Conservation (phyloP, 192 early-diverging fungal species). For the Coemansia sp. region DNA sequence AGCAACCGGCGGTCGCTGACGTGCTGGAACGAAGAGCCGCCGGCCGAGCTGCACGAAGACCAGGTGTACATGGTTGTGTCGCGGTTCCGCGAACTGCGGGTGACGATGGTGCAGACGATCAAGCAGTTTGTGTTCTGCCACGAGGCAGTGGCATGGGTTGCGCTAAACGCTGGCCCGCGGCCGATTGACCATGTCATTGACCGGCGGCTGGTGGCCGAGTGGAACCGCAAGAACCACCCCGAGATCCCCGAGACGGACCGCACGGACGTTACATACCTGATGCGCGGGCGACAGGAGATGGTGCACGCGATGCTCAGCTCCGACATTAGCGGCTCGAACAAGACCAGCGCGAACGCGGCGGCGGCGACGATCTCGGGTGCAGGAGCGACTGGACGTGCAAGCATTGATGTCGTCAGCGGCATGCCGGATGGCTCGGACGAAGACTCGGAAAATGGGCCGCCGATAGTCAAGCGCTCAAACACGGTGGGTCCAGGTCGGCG, state of each 20-base stretch:
- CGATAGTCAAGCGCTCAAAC: slow-evolving; percentile 42
- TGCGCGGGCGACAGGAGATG: slow-evolving; percentile 48
- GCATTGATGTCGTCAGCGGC: slow-evolving; percentile 33
- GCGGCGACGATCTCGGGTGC: background rate
- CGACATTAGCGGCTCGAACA: slow-evolving; percentile 16
- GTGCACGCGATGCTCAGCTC: slow-evolving; percentile 31
- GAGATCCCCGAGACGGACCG: slow-evolving; percentile 20
- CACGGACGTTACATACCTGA: slow-evolving; percentile 32
- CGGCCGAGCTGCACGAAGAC: slow-evolving; percentile 48
- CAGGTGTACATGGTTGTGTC: slow-evolving; percentile 60
- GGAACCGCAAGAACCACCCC: slow-evolving; percentile 40
- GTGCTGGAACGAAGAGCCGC: slow-evolving; percentile 25
- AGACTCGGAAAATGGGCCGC: background rate
- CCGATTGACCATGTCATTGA: slow-evolving; percentile 38
- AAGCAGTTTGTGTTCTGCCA: slow-evolving; percentile 82
- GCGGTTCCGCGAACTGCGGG: slow-evolving; percentile 69
- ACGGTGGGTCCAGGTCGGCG: slow-evolving; percentile 36
- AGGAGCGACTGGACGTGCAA: slow-evolving; percentile 17
- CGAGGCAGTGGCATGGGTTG: slow-evolving; percentile 65
- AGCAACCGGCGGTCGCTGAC: slow-evolving; percentile 26
- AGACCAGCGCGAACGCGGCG: background rate
- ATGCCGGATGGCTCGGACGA: background rate
- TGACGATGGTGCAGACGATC: slow-evolving; percentile 79
- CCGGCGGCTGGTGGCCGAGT: slow-evolving; percentile 45
- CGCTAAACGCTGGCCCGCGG: slow-evolving; percentile 34